phyloP scores from a whole-genome alignment of 306 rosid genomes.

The Sindora glabra region DNA sequence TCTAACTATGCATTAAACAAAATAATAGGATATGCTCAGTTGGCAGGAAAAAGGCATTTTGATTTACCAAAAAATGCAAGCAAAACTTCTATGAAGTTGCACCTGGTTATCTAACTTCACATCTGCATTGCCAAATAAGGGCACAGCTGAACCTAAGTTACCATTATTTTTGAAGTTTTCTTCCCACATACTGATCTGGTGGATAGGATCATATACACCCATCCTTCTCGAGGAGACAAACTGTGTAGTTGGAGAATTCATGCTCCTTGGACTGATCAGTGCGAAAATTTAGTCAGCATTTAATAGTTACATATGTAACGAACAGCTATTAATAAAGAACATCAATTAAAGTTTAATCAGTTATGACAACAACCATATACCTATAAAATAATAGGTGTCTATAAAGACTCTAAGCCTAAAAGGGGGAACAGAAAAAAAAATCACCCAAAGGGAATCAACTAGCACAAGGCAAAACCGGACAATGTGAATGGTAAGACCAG shows the following conservation, averaged over 20 bases:
- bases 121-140: conserved; percentile 43
- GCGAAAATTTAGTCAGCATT: too few species aligned
- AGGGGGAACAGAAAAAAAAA: too few species aligned
- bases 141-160: conserved; percentile 33
- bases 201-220: conserved; percentile 70
- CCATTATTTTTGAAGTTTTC: conserved; percentile 53
- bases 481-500: too few species aligned
- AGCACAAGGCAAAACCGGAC: too few species aligned
- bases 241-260: conserved; percentile 63
- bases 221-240: conserved; percentile 62
- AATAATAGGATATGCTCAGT: conserved; percentile 6
- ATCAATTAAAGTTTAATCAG: too few species aligned
- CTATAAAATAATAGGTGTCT: too few species aligned
- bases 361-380: too few species aligned
- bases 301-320: too few species aligned
- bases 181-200: conserved; percentile 79
- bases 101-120: conserved; percentile 54
- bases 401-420: too few species aligned
- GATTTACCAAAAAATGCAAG: conserved; percentile 9
- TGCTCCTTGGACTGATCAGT: too few species aligned
- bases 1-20: conserved; percentile 31
- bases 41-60: neutral
- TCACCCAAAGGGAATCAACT: too few species aligned
- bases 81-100: conserved; percentile 11
- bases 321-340: too few species aligned